Evolutionary conservation across 768 basidiomycete genomes (phyloP).

Genomic region (Lentinula edodes): DNA sequence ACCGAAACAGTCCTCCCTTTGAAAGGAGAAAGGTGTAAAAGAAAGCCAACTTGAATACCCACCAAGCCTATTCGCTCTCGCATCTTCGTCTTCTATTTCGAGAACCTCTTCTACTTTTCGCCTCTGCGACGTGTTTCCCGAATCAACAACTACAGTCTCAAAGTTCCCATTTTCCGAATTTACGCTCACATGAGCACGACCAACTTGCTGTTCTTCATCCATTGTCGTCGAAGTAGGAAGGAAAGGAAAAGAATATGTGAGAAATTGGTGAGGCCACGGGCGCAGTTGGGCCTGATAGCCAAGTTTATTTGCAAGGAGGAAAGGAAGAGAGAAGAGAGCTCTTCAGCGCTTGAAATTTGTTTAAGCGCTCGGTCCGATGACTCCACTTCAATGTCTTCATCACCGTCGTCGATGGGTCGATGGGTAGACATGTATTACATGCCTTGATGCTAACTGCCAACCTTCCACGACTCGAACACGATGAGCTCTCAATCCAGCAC

Average conservation of each 20-base stretch:
- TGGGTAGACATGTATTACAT: too few species aligned
- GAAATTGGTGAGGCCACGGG: background rate
- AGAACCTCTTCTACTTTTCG: constrained; percentile 20
- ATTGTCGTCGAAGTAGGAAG: background rate
- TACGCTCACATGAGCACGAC: background rate
- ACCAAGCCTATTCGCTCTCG: constrained; percentile 38
- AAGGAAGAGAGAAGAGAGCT: background rate
- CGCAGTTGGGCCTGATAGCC: background rate
- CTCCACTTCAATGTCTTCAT: too few species aligned
- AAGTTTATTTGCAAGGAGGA: background rate
- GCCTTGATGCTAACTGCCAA: too few species aligned
- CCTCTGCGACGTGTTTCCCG: constrained; percentile 5
- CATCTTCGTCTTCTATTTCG: constrained; percentile 44
- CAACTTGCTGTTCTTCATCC: background rate
- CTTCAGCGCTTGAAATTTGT: background rate
- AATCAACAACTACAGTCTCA: background rate
- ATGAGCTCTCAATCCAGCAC: too few species aligned
- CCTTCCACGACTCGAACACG: too few species aligned
- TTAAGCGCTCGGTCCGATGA: background rate
- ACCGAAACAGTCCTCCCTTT: background rate
- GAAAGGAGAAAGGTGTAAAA: background rate
- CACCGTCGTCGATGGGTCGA: too few species aligned
- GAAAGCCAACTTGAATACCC: constrained; percentile 12
- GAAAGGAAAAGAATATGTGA: background rate
- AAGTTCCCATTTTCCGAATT: background rate